These are phyloP conservation scores for Fusarium haematococcum DNA, from an alignment of 2,329 filamentous ascomycete species.

Conservation along the genomic window DNA sequence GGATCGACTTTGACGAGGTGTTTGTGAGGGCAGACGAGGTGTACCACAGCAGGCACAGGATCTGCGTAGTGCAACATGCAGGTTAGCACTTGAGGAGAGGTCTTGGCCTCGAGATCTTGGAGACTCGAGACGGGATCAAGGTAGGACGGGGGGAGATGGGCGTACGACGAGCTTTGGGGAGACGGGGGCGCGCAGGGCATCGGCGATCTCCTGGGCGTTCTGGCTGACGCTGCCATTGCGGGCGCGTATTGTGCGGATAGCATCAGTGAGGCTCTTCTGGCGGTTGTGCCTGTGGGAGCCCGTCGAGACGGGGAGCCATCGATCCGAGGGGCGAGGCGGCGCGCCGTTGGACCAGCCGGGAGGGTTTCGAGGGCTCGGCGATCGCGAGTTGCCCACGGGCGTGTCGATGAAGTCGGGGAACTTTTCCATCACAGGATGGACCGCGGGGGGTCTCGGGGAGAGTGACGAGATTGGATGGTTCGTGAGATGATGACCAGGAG, in stretches of 20 bases:
- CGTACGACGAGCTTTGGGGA: constrained; percentile 88
- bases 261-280: constrained; percentile 90
- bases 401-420: constrained; percentile 67
- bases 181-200: constrained; percentile 89
- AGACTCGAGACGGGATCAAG: constrained; percentile 14
- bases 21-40: constrained; percentile 95
- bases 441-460: background rate
- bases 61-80: constrained; percentile 62
- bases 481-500: background rate
- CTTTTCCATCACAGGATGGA: constrained; percentile 60
- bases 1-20: constrained; percentile 96
- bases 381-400: constrained; percentile 44
- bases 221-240: constrained; percentile 88
- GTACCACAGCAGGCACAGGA: constrained; percentile 92
- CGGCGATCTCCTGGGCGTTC: constrained; percentile 93
- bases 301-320: constrained; percentile 44
- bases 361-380: constrained; percentile 43
- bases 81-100: constrained; percentile 30
- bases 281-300: constrained; percentile 68
- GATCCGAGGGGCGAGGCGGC: constrained; percentile 45
- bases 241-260: constrained; percentile 84
- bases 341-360: constrained; percentile 45
- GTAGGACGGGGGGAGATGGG: constrained; percentile 1
- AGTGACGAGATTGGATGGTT: constrained; percentile 1
- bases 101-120: constrained; percentile 3